Evolutionary conservation across 164 flowering plant species (phyloP), one percentile per base, ranked within the genome.

Genomic region (grape (Vitis vinifera)): DNA sequence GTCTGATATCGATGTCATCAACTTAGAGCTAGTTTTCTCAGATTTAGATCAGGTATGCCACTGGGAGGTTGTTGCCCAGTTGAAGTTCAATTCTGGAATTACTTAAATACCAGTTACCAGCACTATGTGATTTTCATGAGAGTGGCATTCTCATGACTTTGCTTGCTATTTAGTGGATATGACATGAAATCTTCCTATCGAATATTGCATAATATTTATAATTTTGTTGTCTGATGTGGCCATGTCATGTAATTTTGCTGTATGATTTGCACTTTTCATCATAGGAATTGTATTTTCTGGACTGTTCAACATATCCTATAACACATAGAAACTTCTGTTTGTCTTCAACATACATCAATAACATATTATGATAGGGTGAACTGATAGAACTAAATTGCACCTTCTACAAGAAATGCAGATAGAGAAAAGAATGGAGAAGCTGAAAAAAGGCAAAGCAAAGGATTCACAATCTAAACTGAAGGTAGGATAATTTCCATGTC

Each of bases 1-100:
- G 82, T 82, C 98, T 68, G 97, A 96, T 76, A 87, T 96, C 76
- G 98, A 96, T 74, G 89, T 93, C 51, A 96, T 96, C 79, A 96
- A 93, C 82, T 80, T 96, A 52, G 99, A 96, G 78, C 88, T 96
- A 44, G 82, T 89, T 62, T 92, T 96, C 80, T 86, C 95, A 63
- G 99, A 96, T 86, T 72, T 93, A 78, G 98, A 96, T 59, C 98
- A 96, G 99, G 98, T 96, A 82, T 73, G 68, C 65, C 71, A 49
- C 68, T 51, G 9, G 58, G 65, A 60, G 29, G 60, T 71, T 67
- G 19, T 56, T 56, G n/a, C 55, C 3, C 23, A 55, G 23, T 68
- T 44, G 15, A 10, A 8, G 23, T 30, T 13, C 51, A 8, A 9
- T 53, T 55, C 16, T 44, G 50, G 16, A 11, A 44, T 19, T 47